Conservation (phyloP, 441 rosid species). For the Jatropha podagrica region DNA sequence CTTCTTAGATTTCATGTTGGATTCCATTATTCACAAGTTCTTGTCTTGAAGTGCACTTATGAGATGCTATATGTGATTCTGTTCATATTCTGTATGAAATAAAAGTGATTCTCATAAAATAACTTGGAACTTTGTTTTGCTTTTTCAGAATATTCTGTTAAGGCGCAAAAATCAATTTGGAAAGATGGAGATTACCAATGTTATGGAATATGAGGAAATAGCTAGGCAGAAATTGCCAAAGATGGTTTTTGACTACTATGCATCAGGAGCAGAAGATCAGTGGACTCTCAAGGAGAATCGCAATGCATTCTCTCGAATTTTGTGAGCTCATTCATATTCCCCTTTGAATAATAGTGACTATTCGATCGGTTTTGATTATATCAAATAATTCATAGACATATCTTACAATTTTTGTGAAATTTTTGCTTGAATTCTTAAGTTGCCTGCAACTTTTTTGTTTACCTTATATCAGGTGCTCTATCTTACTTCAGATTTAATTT, state of each 20-base stretch:
- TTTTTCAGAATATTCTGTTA: constrained; percentile 13
- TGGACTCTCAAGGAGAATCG: constrained; percentile 91
- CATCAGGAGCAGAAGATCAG: constrained; percentile 95
- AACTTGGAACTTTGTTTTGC: not conserved
- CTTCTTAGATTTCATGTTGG: not conserved
- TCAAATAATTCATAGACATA: not conserved
- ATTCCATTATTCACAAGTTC: not conserved
- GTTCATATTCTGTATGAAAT: not conserved
- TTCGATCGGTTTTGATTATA: not conserved
- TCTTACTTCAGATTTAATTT: constrained; percentile 5
- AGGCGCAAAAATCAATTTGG: constrained; percentile 3
- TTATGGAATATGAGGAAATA: constrained; percentile 73
- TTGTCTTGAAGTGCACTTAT: not conserved
- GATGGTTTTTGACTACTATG: constrained; percentile 94
- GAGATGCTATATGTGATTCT: not conserved
- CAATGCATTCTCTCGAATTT: constrained; percentile 81
- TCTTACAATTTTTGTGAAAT: not conserved
- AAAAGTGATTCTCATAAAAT: constrained; percentile 1
- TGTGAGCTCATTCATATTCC: constrained; percentile 43
- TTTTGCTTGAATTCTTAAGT: not conserved
- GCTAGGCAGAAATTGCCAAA: constrained; percentile 91
- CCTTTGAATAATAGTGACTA: not conserved
- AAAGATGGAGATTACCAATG: constrained; percentile 93
- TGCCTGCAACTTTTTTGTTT: not conserved
- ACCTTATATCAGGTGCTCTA: not conserved